phyloP scores from a whole-genome alignment of 2,329 filamentous ascomycete species.

The Botrytis byssoidea region DNA sequence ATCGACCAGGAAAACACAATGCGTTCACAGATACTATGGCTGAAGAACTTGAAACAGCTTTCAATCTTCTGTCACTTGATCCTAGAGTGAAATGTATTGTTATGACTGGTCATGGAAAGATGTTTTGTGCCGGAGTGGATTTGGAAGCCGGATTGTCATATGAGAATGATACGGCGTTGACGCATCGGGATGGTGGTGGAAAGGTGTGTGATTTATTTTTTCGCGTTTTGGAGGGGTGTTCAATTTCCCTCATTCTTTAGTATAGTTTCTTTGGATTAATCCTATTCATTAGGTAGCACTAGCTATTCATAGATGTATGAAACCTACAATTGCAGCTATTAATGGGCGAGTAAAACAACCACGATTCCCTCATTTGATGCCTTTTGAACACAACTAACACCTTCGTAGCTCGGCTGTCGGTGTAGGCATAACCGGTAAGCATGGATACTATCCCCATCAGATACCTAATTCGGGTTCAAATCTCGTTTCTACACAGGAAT shows the following conservation, averaged over 20 bases:
- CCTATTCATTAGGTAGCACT: conserved; percentile 45
- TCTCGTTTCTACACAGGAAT: too few species aligned
- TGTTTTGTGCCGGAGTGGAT: conserved; percentile 55
- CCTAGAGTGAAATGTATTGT: conserved; percentile 55
- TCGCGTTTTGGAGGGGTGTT: neutral
- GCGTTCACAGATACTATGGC: conserved; percentile 67
- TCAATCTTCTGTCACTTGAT: conserved; percentile 51
- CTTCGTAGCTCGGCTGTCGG: neutral
- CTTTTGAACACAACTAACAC: neutral
- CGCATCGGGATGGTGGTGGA: conserved; percentile 51
- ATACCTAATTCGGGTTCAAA: neutral
- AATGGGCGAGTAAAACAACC: conserved; percentile 45
- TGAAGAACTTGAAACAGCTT: conserved; percentile 56
- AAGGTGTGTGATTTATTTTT: conserved; percentile 4
- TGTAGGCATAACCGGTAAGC: conserved; percentile 14
- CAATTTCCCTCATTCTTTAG: neutral
- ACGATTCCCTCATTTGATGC: too few species aligned
- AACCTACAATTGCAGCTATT: conserved; percentile 58
- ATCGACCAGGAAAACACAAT: conserved; percentile 66
- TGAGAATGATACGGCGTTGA: conserved; percentile 26
- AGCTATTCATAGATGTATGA: conserved; percentile 55
- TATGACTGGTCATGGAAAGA: conserved; percentile 50
- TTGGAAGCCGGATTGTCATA: conserved; percentile 31
- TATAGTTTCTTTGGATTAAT: neutral
- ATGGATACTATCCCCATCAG: neutral